phyloP scores from a whole-genome alignment of 202 grass and related monocot genomes.

The Cymbopogon flexuosus region DNA sequence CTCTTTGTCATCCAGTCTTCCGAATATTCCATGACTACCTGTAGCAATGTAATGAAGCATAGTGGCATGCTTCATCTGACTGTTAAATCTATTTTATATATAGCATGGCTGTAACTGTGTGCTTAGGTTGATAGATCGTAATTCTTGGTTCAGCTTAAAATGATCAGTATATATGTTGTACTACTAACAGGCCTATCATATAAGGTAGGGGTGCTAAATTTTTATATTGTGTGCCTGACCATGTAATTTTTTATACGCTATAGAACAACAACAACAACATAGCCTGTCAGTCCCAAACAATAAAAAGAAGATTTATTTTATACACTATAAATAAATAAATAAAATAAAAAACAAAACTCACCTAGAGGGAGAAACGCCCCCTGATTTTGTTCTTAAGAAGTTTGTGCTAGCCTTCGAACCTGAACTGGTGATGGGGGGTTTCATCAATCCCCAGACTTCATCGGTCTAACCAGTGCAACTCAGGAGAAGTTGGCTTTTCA shows the following conservation, averaged over 20 bases:
- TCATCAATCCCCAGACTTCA: background rate
- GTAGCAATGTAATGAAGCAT: slow-evolving; percentile 4
- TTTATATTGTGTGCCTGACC: background rate
- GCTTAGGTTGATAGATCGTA: background rate
- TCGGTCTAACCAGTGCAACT: background rate
- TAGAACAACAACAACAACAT: background rate
- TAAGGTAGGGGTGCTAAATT: background rate
- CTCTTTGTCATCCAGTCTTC: slow-evolving; percentile 27
- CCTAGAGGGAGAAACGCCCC: background rate
- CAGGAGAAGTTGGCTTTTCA: background rate
- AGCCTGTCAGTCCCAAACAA: too few relatives aligned
- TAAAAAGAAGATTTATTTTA: too few relatives aligned
- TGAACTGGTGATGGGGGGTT: background rate
- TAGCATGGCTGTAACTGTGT: background rate
- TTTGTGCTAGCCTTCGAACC: background rate
- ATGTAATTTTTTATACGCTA: background rate
- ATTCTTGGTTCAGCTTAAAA: background rate
- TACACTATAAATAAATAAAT: background rate
- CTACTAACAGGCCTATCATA: background rate
- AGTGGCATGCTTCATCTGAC: background rate
- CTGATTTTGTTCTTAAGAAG: background rate
- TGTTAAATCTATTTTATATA: slow-evolving; percentile 5
- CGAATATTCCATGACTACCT: slow-evolving; percentile 4
- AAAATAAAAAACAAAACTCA: background rate
- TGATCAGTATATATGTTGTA: background rate